phyloP scores from a whole-genome alignment of 495 filamentous ascomycete species.

The Letharia lupina region DNA sequence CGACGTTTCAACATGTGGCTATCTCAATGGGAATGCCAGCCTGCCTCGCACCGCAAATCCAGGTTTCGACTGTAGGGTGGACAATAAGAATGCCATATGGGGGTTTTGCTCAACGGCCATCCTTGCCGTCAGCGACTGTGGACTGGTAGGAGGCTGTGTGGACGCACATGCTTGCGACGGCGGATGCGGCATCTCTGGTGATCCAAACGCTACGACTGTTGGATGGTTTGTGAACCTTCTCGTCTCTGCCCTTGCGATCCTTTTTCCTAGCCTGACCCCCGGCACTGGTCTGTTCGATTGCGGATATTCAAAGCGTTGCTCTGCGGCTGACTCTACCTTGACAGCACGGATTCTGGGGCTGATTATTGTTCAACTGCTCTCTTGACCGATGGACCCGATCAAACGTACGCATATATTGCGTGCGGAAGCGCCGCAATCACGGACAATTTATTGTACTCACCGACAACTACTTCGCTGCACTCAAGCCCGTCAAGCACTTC shows the following conservation, averaged over 20 bases:
- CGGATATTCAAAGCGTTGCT: background rate
- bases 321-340: background rate
- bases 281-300: background rate
- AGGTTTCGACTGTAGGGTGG: slow-evolving; percentile 7
- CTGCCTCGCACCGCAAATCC: background rate
- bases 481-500: background rate
- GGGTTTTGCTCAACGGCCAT: slow-evolving; percentile 11
- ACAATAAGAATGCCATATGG: slow-evolving; percentile 12
- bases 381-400: slow-evolving; percentile 17
- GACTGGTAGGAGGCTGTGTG: slow-evolving; percentile 7
- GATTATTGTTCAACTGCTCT: slow-evolving; percentile 18
- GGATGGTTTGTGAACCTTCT: slow-evolving; percentile 4
- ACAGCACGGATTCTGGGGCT: background rate
- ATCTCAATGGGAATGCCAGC: background rate
- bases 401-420: slow-evolving; percentile 19
- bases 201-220: slow-evolving; percentile 1
- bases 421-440: slow-evolving; percentile 11
- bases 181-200: slow-evolving; percentile 7
- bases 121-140: slow-evolving; percentile 6
- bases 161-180: slow-evolving; percentile 3
- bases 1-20: background rate
- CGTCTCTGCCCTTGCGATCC: background rate
- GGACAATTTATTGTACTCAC: slow-evolving; percentile 8
- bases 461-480: slow-evolving; percentile 1
- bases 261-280: background rate